Evolutionary conservation across 345 rosid species (phyloP), one percentile per base, ranked within the genome.

Genomic region (Ceriops zippeliana): DNA sequence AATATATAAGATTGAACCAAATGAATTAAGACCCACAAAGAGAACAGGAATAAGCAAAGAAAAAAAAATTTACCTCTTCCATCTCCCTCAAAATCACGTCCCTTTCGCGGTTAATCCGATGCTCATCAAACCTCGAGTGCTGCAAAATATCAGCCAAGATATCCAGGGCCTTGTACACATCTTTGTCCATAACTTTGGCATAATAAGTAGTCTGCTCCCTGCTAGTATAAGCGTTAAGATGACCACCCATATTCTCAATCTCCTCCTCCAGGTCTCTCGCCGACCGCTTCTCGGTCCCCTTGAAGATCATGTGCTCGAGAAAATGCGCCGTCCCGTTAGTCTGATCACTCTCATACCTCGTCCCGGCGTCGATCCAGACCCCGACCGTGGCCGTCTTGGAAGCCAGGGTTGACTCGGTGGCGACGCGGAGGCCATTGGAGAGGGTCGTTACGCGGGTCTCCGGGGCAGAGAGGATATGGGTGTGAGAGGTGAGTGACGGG

Each of bases 301-400:
- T 92, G 58, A 96, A 96, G 9, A 96, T 92, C 98, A 96, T 89
- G 78, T 90, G 99, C 86, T 96, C 99, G 76, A 96, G 71, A 62
- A 96, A 96, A 69, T 92, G 99, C 19, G 98, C 96, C 1, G 98
- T 90, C 1, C 99, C 99, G 16, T 92, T 96, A 5, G 91, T 87
- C 72, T 84, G 87, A 0, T 90, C 96, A 5, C 92, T 83, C 85
- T 96, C 99, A 24, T 86, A 96, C 38, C 99, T 68, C 17, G 99
- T 92, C 66, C 99, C 99, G 2, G 98, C 93, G 58, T 96, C 99
- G 72, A 96, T 92, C 98, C 98, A 96, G 19, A 92, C 97, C 21
- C 99, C 99, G 17, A 96, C 97, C 2, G 98, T 90, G 17, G 98
- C 96, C 0, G 98, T 85, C 66, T 80, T 89, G 1, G 85, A 68